Conservation (phyloP, 495 filamentous ascomycete genomes). For the Penicillium daleae region DNA sequence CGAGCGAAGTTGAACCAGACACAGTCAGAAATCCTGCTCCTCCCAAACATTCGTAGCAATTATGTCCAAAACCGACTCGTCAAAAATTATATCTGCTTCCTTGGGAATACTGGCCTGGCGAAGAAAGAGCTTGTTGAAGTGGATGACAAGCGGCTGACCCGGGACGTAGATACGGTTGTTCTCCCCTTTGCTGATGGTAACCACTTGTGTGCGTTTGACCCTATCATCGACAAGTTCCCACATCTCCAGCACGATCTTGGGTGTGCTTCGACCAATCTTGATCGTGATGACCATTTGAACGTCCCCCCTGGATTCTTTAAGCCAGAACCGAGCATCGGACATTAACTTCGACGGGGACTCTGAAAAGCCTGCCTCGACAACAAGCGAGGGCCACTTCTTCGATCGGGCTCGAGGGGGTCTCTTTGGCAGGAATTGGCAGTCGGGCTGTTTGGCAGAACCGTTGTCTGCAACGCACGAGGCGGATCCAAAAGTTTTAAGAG, state of each 20-base stretch:
- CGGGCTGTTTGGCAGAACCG: neutral
- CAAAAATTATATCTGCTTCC: neutral
- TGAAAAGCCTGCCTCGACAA: neutral
- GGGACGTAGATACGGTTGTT: neutral
- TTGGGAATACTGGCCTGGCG: neutral
- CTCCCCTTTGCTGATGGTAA: neutral
- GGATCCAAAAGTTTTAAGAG: neutral
- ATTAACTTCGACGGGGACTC: neutral
- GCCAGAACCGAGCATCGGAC: slow-evolving; percentile 5
- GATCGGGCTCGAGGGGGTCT: neutral
- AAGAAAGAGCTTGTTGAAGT: slow-evolving; percentile 3
- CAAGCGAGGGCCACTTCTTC: neutral
- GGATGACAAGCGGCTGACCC: neutral
- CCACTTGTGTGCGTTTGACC: neutral
- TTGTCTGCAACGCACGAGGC: neutral
- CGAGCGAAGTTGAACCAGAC: slow-evolving; percentile 26
- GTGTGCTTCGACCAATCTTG: neutral
- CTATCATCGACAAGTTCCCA: neutral
- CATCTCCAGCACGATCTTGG: neutral
- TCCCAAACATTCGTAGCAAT: neutral
- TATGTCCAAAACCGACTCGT: neutral
- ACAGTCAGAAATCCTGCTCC: slow-evolving; percentile 2
- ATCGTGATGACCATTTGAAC: neutral
- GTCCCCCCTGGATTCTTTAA: neutral
- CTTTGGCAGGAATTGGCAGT: neutral